These are phyloP conservation scores for Dendrobium nobile DNA, from an alignment of 106 monocot species.

Conservation along the genomic window DNA sequence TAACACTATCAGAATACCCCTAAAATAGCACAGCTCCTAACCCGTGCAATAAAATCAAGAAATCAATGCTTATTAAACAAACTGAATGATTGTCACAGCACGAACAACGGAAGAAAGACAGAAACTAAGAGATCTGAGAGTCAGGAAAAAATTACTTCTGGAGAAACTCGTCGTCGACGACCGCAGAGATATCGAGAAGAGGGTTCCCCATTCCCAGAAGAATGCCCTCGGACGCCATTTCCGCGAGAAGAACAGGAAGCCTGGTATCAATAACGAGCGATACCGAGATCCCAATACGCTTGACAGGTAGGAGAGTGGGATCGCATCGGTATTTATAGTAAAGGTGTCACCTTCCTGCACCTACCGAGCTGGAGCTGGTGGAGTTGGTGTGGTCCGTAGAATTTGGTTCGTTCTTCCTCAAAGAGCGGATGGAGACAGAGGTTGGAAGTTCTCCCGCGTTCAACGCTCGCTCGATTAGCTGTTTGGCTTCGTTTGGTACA, in stretches of 20 bases:
- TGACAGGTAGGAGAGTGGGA: neutral
- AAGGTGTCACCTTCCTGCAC: neutral
- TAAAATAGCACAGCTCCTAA: no score
- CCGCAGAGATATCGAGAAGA: constrained; percentile 84
- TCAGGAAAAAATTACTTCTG: constrained; percentile 27
- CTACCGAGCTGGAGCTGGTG: neutral
- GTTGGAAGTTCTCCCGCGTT: no score
- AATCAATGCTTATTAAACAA: neutral
- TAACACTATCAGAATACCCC: neutral
- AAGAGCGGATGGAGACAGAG: no score
- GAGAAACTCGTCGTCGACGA: constrained; percentile 83
- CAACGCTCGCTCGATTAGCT: no score
- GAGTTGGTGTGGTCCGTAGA: no score
- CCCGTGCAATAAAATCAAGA: no score
- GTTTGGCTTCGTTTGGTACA: no score
- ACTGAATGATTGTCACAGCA: neutral
- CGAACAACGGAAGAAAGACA: neutral
- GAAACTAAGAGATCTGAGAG: neutral
- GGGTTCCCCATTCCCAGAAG: constrained; percentile 91
- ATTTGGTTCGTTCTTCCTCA: no score
- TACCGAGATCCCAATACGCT: neutral
- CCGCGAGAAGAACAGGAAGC: neutral
- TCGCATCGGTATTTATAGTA: neutral
- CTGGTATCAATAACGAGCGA: neutral
- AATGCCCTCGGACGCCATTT: constrained; percentile 64